Conservation (phyloP, 2,329 filamentous ascomycete species). For the Zalaria sp. region DNA sequence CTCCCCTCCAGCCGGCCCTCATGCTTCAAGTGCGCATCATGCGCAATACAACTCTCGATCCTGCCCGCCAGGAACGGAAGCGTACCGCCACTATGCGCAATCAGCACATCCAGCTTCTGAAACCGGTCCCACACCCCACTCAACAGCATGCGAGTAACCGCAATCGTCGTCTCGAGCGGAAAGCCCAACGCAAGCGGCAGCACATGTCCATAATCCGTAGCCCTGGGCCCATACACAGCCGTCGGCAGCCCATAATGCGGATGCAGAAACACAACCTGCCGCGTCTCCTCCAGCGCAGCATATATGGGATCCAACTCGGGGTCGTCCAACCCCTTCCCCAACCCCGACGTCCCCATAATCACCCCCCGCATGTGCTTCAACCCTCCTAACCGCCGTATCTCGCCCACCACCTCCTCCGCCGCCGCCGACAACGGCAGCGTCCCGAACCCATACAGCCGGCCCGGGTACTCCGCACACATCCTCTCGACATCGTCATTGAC, state of each 20-base stretch:
- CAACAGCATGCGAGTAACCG: conserved; percentile 76
- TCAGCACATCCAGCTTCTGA: conserved; percentile 52
- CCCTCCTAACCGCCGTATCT: conserved; percentile 47
- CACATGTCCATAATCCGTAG: conserved; percentile 66
- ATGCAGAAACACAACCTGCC: conserved; percentile 66
- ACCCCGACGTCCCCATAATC: conserved; percentile 72
- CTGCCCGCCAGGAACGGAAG: conserved; percentile 78
- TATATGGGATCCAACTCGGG: conserved; percentile 58
- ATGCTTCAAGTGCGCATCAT: conserved; percentile 61
- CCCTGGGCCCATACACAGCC: conserved; percentile 62
- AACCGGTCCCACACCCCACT: conserved; percentile 72
- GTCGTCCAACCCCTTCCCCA: conserved; percentile 73
- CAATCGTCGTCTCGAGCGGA: conserved; percentile 85
- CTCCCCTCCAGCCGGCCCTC: conserved; percentile 45
- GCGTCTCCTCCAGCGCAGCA: conserved; percentile 48
- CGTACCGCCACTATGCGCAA: conserved; percentile 81
- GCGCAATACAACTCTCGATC: conserved; percentile 74
- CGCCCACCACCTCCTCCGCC: conserved; percentile 42
- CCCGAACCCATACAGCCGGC: conserved; percentile 69
- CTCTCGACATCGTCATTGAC: conserved; percentile 68
- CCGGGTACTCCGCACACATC: conserved; percentile 53
- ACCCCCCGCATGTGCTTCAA: conserved; percentile 67
- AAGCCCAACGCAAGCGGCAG: conserved; percentile 76
- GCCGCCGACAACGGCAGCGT: conserved; percentile 64
- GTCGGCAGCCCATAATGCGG: conserved; percentile 82